Evolutionary conservation across 768 basidiomycete species (phyloP).

Genomic region (Coprinellus micaceus): DNA sequence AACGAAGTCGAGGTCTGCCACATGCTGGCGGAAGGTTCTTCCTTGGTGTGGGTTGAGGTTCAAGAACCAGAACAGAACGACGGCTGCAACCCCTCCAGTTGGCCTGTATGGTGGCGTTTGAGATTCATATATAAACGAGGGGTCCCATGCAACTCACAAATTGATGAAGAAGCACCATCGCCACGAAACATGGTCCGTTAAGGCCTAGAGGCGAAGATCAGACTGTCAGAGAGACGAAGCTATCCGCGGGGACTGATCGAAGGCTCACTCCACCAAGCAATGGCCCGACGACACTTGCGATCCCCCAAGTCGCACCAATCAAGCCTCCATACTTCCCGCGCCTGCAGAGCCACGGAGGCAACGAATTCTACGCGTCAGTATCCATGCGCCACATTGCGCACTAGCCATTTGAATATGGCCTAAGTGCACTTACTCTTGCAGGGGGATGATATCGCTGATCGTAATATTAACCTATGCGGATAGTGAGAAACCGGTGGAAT

Average conservation of each 20-base stretch:
- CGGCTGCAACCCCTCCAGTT: slow-evolving; percentile 64
- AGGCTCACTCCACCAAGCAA: slow-evolving; percentile 73
- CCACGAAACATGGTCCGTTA: slow-evolving; percentile 76
- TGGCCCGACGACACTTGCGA: slow-evolving; percentile 70
- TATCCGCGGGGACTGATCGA: not conserved
- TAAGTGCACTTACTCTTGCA: slow-evolving; percentile 57
- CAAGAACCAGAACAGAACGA: slow-evolving; percentile 66
- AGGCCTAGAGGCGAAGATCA: slow-evolving; percentile 36
- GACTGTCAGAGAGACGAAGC: not conserved
- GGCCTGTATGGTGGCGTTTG: slow-evolving; percentile 47
- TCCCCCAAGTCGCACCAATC: slow-evolving; percentile 79
- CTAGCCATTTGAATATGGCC: not conserved
- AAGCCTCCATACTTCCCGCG: slow-evolving; percentile 78
- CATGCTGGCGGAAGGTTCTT: slow-evolving; percentile 53
- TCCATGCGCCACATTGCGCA: too few species aligned
- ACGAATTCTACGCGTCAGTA: too few species aligned
- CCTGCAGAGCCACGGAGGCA: slow-evolving; percentile 26
- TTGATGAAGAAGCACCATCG: slow-evolving; percentile 85
- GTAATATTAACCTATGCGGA: slow-evolving; percentile 58
- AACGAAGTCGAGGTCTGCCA: slow-evolving; percentile 67
- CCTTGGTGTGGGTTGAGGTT: slow-evolving; percentile 74
- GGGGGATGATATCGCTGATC: slow-evolving; percentile 77
- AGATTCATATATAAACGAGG: not conserved
- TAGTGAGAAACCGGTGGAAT: not conserved
- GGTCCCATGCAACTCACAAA: slow-evolving; percentile 40